Conservation (phyloP, 768 basidiomycete genomes). For the Rhodotorula babjevae region DNA sequence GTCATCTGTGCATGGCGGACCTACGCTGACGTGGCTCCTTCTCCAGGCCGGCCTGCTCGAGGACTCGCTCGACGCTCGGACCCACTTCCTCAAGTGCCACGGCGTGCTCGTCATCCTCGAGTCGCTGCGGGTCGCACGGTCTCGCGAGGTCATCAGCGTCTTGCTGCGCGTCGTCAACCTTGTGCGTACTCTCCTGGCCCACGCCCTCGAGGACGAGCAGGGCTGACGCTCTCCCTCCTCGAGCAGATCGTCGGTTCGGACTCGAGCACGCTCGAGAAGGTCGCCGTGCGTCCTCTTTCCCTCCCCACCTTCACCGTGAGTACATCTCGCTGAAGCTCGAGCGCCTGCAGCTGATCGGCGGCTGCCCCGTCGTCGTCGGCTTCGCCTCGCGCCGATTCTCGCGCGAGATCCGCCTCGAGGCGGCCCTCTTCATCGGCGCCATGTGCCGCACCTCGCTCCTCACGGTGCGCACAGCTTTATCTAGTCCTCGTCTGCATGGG, state of each 20-base stretch:
- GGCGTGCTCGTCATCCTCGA: conserved; percentile 93
- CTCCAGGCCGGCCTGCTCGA: conserved; percentile 66
- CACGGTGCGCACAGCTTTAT: conserved; percentile 50
- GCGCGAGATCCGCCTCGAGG: conserved; percentile 87
- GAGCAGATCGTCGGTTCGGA: conserved; percentile 60
- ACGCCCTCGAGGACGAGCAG: too few species aligned
- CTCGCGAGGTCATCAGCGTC: conserved; percentile 77
- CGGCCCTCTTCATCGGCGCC: conserved; percentile 86
- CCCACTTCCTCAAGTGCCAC: conserved; percentile 82
- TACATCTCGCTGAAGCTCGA: not conserved
- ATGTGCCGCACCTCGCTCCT: conserved; percentile 87
- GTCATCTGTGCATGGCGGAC: not conserved
- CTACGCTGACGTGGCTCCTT: not conserved
- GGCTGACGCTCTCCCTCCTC: too few species aligned
- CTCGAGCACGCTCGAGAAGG: conserved; percentile 81
- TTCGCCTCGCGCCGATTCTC: conserved; percentile 94
- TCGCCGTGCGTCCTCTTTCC: conserved; percentile 64
- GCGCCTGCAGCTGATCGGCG: conserved; percentile 51
- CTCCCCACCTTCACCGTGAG: too few species aligned
- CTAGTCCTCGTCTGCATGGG: too few species aligned
- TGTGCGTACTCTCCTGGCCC: conserved; percentile 57
- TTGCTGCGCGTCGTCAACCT: conserved; percentile 83
- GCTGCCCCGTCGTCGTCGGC: conserved; percentile 92
- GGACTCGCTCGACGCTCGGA: conserved; percentile 77
- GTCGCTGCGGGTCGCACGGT: conserved; percentile 79